Percentiles rank a stretch among this genome's conserved stretches.
phyloP scores from a whole-genome alignment of 2,329 filamentous ascomycete genomes.

The Pseudocercospora vitis region DNA sequence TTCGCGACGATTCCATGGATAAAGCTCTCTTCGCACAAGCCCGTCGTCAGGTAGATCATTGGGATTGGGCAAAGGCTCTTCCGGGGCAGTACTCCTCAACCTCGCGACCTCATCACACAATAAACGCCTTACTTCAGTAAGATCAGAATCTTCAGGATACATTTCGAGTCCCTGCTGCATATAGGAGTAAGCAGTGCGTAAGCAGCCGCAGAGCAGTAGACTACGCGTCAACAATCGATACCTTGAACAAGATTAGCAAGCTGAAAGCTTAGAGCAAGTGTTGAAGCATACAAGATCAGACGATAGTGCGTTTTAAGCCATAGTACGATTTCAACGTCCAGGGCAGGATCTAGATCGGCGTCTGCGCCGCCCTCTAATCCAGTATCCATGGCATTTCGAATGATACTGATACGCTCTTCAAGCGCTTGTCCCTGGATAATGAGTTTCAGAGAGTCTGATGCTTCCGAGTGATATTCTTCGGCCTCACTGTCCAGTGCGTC shows the following conservation, averaged over 20 bases:
- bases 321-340: slow-evolving; percentile 39
- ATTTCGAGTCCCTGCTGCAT: slow-evolving; percentile 60
- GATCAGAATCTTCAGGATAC: slow-evolving; percentile 57
- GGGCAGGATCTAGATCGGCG: slow-evolving; percentile 24
- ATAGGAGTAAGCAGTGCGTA: slow-evolving; percentile 66
- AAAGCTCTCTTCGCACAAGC: slow-evolving; percentile 64
- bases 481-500: slow-evolving; percentile 77
- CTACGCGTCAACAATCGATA: slow-evolving; percentile 47
- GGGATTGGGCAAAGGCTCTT: slow-evolving; percentile 11
- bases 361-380: slow-evolving; percentile 19
- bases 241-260: slow-evolving; percentile 18
- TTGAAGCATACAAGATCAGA: slow-evolving; percentile 26
- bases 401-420: slow-evolving; percentile 41
- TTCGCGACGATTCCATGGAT: slow-evolving; percentile 64
- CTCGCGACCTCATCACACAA: slow-evolving; percentile 43
- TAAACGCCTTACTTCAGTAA: slow-evolving; percentile 55
- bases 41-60: slow-evolving; percentile 65
- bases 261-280: neutral
- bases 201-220: slow-evolving; percentile 61
- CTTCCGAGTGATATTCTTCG: slow-evolving; percentile 77
- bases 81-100: slow-evolving; percentile 21
- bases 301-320: slow-evolving; percentile 48
- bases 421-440: slow-evolving; percentile 30
- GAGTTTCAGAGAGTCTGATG: slow-evolving; percentile 49
- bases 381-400: slow-evolving; percentile 30